These are phyloP conservation scores for Coffea humblotiana DNA, from an alignment of 305 asterid species.

Conservation along the genomic window DNA sequence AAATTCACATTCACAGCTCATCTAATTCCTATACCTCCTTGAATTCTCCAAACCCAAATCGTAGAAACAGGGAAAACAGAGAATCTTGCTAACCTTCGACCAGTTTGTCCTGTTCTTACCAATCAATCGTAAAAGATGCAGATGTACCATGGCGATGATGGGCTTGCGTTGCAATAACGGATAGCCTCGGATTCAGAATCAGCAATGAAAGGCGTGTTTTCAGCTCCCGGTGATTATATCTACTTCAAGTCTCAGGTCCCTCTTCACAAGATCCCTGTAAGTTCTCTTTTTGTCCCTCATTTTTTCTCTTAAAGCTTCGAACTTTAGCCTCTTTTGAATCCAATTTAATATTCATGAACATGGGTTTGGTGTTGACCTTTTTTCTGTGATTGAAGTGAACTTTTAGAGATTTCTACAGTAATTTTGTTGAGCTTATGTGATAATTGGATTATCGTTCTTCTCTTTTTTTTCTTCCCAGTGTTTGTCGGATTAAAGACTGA, in stretches of 20 bases:
- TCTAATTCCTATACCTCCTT: not conserved
- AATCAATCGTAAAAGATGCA: conserved; percentile 12
- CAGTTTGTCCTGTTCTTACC: not conserved
- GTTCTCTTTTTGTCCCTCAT: conserved; percentile 8
- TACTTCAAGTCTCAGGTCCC: conserved; percentile 99
- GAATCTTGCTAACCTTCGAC: not conserved
- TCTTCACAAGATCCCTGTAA: conserved; percentile 94
- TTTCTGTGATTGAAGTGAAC: conserved; percentile 12
- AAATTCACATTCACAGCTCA: not conserved
- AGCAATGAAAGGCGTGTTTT: conserved; percentile 85
- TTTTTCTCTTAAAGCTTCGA: not conserved
- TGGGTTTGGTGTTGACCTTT: conserved; percentile 26
- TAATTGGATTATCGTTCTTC: not conserved
- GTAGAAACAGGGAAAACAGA: not conserved
- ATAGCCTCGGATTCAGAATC: conserved; percentile 24
- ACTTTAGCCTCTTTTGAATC: conserved; percentile 1
- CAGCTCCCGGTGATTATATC: conserved; percentile 94
- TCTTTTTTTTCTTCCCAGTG: not conserved
- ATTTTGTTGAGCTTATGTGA: too few relatives aligned
- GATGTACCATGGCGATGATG: not conserved
- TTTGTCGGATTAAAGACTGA: not conserved
- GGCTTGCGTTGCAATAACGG: conserved; percentile 10
- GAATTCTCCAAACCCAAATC: not conserved
- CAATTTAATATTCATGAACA: conserved; percentile 18
- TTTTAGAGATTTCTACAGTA: not conserved